Percentiles rank a stretch among this genome's conserved stretches.
phyloP scores from a whole-genome alignment of 352 stramenopile genomes.

The Globisporangium barbulae region DNA sequence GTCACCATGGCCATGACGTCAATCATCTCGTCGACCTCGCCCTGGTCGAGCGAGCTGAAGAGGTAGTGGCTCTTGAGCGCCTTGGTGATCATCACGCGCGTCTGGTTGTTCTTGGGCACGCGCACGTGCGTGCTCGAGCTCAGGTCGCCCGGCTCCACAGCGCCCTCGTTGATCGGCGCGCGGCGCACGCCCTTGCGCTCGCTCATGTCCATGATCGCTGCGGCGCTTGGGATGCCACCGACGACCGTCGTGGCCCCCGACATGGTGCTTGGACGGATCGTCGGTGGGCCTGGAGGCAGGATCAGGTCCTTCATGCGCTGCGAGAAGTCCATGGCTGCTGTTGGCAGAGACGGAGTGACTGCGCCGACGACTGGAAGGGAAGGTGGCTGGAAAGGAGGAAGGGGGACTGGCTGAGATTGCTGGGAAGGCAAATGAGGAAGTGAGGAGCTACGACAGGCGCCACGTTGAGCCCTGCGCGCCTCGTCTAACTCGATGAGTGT shows the following conservation, averaged over 20 bases:
- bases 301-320: constrained; percentile 76
- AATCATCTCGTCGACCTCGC: constrained; percentile 81
- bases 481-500: not conserved
- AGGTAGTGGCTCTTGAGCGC: constrained; percentile 82
- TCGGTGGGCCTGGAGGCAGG: constrained; percentile 44
- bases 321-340: constrained; percentile 56
- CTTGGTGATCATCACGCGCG: constrained; percentile 72
- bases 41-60: constrained; percentile 72
- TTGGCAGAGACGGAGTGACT: not conserved
- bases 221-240: constrained; percentile 19
- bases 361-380: not conserved
- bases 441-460: not conserved
- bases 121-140: constrained; percentile 39
- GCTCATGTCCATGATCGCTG: constrained; percentile 39
- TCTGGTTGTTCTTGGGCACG: constrained; percentile 74
- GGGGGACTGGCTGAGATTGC: constrained; percentile 1
- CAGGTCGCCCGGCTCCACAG: constrained; percentile 65
- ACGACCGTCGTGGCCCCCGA: constrained; percentile 29
- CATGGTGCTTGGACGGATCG: constrained; percentile 45
- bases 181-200: constrained; percentile 67
- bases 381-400: not conserved
- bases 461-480: not conserved
- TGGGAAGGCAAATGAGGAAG: constrained; percentile 14
- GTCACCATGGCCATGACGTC: constrained; percentile 80
- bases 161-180: constrained; percentile 74